Conservation (phyloP, 257 asterid species). For the Primulina huaijiensis region DNA sequence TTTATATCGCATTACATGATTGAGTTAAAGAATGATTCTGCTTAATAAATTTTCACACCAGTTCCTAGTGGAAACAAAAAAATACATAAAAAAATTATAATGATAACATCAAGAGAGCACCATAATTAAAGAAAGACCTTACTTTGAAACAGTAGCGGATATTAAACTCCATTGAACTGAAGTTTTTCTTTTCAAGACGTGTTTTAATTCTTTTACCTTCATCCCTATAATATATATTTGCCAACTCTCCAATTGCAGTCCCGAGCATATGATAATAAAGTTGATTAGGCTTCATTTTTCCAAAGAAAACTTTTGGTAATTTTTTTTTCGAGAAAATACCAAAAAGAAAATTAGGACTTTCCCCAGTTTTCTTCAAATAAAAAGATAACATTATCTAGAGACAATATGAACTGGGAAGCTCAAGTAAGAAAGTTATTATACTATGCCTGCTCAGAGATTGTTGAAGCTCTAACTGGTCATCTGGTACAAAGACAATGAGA, state of each 20-base stretch:
- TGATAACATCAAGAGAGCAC: slow-evolving; percentile 17
- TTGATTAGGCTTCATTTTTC: slow-evolving; percentile 28
- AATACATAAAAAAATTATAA: neutral
- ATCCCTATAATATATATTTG: slow-evolving; percentile 73
- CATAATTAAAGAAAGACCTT: slow-evolving; percentile 29
- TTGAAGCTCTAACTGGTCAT: slow-evolving; percentile 59
- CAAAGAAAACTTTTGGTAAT: neutral
- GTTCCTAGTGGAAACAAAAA: slow-evolving; percentile 6
- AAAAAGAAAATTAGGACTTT: slow-evolving; percentile 3
- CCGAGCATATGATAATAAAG: slow-evolving; percentile 58
- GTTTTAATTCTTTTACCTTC: slow-evolving; percentile 81
- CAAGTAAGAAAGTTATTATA: slow-evolving; percentile 15
- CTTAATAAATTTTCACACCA: slow-evolving; percentile 21
- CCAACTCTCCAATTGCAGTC: slow-evolving; percentile 61
- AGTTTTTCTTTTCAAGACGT: slow-evolving; percentile 73
- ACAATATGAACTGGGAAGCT: slow-evolving; percentile 17
- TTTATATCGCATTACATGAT: neutral
- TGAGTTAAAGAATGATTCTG: slow-evolving; percentile 17
- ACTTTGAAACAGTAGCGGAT: slow-evolving; percentile 93
- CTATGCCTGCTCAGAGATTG: slow-evolving; percentile 85
- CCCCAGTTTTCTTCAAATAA: slow-evolving; percentile 15
- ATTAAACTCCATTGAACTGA: slow-evolving; percentile 65
- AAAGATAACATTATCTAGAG: slow-evolving; percentile 9
- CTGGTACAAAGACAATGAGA: slow-evolving; percentile 53
- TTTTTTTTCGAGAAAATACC: neutral